Percentiles rank a stretch among this genome's conserved stretches.
phyloP scores from a whole-genome alignment of 2,329 filamentous ascomycete genomes.

The Geosmithia putterillii region DNA sequence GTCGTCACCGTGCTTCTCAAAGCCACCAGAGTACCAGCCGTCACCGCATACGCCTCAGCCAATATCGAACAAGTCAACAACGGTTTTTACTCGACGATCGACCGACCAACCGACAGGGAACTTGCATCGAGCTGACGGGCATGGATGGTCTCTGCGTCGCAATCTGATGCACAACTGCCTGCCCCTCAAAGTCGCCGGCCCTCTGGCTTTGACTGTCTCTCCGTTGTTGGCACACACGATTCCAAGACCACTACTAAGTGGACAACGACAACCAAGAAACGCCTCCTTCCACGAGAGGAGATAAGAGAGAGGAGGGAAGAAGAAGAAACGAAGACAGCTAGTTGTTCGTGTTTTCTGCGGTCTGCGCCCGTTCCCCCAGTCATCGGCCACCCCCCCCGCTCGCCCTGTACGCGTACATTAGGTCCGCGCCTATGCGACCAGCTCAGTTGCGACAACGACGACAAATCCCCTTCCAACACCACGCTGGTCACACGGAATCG shows the following conservation, averaged over 20 bases:
- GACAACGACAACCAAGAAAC: not conserved
- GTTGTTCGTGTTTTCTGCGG: not conserved
- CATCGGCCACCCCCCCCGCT: not conserved
- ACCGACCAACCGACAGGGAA: no score
- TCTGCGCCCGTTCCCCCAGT: not conserved
- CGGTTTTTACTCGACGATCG: no score
- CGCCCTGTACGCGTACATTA: not conserved
- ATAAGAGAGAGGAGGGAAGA: not conserved
- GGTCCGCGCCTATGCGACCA: not conserved
- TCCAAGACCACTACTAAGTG: no score
- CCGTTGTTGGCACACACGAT: no score
- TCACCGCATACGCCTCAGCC: no score
- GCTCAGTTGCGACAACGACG: not conserved
- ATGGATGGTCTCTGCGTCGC: not conserved
- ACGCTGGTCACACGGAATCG: not conserved
- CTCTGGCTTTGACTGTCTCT: not conserved
- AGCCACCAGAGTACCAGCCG: no score
- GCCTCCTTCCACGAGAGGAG: no score
- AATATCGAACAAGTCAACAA: no score
- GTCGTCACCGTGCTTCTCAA: no score
- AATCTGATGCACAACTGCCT: not conserved
- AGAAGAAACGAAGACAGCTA: not conserved
- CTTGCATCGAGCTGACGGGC: not conserved
- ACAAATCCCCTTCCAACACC: not conserved
- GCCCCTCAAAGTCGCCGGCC: not conserved